Conservation (phyloP, 2,329 filamentous ascomycete genomes). For the Phialemoniopsis sp. region DNA sequence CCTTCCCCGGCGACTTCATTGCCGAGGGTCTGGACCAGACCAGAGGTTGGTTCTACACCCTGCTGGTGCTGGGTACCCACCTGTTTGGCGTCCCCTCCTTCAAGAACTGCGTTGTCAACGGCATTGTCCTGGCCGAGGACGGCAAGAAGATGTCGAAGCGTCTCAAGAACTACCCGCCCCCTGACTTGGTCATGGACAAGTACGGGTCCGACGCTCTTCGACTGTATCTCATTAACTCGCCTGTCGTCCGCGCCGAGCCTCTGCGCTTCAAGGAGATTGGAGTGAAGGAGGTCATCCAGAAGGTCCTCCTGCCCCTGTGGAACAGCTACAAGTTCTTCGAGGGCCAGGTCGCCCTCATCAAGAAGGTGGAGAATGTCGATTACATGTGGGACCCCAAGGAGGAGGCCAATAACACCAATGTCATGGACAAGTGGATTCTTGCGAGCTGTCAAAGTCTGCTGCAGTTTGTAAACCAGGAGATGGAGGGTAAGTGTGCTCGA, state of each 20-base stretch:
- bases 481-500: constrained; percentile 57
- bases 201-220: constrained; percentile 91
- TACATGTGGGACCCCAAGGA: constrained; percentile 75
- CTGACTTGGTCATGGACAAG: constrained; percentile 73
- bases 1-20: constrained; percentile 91
- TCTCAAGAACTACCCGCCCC: constrained; percentile 93
- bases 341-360: constrained; percentile 77
- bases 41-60: constrained; percentile 93
- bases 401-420: constrained; percentile 75
- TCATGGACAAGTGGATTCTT: constrained; percentile 95
- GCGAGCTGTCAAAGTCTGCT: constrained; percentile 88
- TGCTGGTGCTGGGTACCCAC: constrained; percentile 83
- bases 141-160: constrained; percentile 99
- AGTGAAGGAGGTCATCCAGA: constrained; percentile 91
- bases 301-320: constrained; percentile 87
- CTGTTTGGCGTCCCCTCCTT: constrained; percentile 83
- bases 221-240: constrained; percentile 95
- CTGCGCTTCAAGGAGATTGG: constrained; percentile 87
- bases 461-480: constrained; percentile 89
- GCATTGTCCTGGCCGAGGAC: constrained; percentile 88
- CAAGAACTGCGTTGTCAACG: constrained; percentile 95
- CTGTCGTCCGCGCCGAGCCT: constrained; percentile 87
- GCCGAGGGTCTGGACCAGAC: constrained; percentile 88
- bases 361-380: constrained; percentile 76
- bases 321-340: constrained; percentile 98